These are phyloP conservation scores for Fusarium circinatum DNA, from an alignment of 2,329 filamentous ascomycete genomes.

Conservation along the genomic window DNA sequence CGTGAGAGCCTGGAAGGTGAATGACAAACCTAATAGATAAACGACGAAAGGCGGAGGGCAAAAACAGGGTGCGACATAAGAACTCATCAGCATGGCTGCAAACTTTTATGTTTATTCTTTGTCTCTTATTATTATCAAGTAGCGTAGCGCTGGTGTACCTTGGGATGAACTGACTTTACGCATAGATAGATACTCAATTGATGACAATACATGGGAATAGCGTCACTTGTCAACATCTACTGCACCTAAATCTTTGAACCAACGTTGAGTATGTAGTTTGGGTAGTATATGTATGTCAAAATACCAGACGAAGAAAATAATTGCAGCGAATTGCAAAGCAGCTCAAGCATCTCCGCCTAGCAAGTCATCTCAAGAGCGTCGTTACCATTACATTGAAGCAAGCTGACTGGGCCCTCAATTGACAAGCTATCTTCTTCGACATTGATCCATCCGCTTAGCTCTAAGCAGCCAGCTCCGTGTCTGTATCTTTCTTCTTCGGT, in stretches of 20 bases:
- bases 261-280: neutral
- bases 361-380: rapidly evolving
- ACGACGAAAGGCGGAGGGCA: too few relatives aligned
- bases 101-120: neutral
- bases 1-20: rapidly evolving
- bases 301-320: neutral
- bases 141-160: too few relatives aligned
- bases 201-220: neutral
- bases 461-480: neutral
- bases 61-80: neutral
- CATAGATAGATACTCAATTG: neutral
- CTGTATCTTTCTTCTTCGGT: rapidly evolving
- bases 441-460: rapidly evolving
- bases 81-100: rapidly evolving
- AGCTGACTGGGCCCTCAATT: neutral
- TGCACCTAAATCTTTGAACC: neutral
- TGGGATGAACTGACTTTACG: neutral
- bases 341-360: rapidly evolving
- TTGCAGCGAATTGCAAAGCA: rapidly evolving
- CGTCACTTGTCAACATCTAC: neutral
- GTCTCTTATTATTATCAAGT: too few relatives aligned
- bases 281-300: too few relatives aligned
- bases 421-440: rapidly evolving
- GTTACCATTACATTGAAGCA: too few relatives aligned
- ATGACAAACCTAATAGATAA: rapidly evolving